A percentile compares a stretch with the other conserved stretches of the same genome.
Evolutionary conservation across 805 yeast genomes (phyloP).

Genomic region (Monosporozyma aquatica): DNA sequence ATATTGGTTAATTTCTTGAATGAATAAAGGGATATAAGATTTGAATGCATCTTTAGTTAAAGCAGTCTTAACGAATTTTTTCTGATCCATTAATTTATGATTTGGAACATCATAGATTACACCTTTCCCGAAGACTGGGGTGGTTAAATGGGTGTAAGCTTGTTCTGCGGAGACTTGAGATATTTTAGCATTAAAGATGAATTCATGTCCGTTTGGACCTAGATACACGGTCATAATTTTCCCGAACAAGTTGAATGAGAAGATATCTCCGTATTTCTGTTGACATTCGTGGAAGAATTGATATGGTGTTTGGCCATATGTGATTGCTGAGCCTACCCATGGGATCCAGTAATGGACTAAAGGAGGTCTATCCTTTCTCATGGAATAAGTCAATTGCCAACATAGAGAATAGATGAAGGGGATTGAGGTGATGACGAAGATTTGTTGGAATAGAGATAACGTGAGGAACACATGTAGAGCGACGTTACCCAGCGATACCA

Average conservation of each 20-base stretch:
- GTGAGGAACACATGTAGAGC: slow-evolving; percentile 19
- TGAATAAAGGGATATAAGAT: slow-evolving; percentile 79
- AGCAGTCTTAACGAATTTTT: slow-evolving; percentile 89
- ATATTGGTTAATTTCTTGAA: slow-evolving; percentile 64
- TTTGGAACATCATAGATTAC: slow-evolving; percentile 97
- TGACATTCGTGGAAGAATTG: slow-evolving; percentile 76
- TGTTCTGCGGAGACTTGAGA: slow-evolving; percentile 92
- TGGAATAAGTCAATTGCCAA: slow-evolving; percentile 62
- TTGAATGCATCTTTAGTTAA: slow-evolving; percentile 78
- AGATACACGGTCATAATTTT: slow-evolving; percentile 89
- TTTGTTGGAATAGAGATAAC: slow-evolving; percentile 32
- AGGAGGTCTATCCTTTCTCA: slow-evolving; percentile 78
- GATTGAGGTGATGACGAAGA: slow-evolving; percentile 27
- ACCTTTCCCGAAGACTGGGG: slow-evolving; percentile 98
- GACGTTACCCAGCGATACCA: neutral
- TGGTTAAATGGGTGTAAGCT: slow-evolving; percentile 91
- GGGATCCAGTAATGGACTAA: slow-evolving; percentile 89
- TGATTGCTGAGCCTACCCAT: slow-evolving; percentile 86
- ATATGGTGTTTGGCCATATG: slow-evolving; percentile 90
- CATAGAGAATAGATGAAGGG: slow-evolving; percentile 59
- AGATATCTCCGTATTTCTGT: slow-evolving; percentile 82
- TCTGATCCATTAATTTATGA: slow-evolving; percentile 91
- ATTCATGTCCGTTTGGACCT: slow-evolving; percentile 97
- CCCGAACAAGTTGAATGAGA: slow-evolving; percentile 83
- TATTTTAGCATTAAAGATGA: slow-evolving; percentile 82